A percentile compares a stretch with the other conserved stretches of the same genome.
phyloP scores from a whole-genome alignment of 805 yeast genomes.

The Candida ortonii region DNA sequence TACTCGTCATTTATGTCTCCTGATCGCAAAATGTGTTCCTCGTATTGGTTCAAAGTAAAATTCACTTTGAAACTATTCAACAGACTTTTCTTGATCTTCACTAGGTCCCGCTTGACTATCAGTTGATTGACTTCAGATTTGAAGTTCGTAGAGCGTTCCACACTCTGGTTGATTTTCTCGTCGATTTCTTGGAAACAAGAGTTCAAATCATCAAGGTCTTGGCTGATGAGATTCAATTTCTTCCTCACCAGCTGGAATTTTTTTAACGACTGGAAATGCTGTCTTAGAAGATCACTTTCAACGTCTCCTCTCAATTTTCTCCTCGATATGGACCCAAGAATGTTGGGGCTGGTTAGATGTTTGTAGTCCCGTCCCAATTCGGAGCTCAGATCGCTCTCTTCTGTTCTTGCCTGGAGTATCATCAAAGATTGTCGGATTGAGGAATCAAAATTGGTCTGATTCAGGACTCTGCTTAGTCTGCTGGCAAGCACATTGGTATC shows the following conservation, averaged over 20 bases:
- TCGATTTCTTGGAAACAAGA: slow-evolving; percentile 23
- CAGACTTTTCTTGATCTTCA: slow-evolving; percentile 50
- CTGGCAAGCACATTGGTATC: slow-evolving; percentile 33
- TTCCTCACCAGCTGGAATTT: slow-evolving; percentile 43
- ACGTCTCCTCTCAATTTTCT: slow-evolving; percentile 57
- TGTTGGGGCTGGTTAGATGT: slow-evolving; percentile 43
- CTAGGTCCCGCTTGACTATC: slow-evolving; percentile 31
- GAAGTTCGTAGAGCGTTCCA: slow-evolving; percentile 22
- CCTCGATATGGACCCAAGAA: slow-evolving; percentile 59
- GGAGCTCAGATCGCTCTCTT: slow-evolving; percentile 20
- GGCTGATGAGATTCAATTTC: slow-evolving; percentile 34
- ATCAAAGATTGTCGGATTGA: slow-evolving; percentile 31
- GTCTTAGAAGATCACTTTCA: slow-evolving; percentile 57
- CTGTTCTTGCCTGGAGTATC: slow-evolving; percentile 28
- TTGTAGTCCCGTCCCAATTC: slow-evolving; percentile 21
- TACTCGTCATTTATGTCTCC: slow-evolving; percentile 47
- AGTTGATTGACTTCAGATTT: slow-evolving; percentile 23
- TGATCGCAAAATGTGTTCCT: slow-evolving; percentile 55
- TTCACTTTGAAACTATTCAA: slow-evolving; percentile 52
- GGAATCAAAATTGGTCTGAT: slow-evolving; percentile 41
- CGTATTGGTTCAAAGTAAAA: slow-evolving; percentile 70
- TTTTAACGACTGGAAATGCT: slow-evolving; percentile 48
- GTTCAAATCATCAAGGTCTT: slow-evolving; percentile 29
- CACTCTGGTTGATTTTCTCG: slow-evolving; percentile 25
- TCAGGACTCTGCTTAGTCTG: slow-evolving; percentile 50